Base-by-base conservation (phyloP, 1,284 basidiomycete species). In the Baeospora myosura region DNA sequence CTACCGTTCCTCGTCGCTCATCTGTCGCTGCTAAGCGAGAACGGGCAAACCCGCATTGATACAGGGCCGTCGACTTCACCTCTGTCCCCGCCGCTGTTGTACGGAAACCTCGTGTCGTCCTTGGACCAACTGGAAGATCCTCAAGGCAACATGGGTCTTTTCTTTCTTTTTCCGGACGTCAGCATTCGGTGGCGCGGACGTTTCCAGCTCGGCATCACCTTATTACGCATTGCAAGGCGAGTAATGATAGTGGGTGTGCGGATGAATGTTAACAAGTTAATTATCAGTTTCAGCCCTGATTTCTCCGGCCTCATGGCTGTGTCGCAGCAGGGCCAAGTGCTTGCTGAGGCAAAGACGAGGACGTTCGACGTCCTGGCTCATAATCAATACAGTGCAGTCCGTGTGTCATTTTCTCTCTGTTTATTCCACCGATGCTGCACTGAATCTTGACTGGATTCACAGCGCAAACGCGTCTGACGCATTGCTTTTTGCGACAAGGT, bases 101-200 rank as follows among this genome's bases (percentile, higher is more conserved):
- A 93, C 57, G 92, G 92, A 28, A 87, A 82, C 45, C 66, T 92
- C 20, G 88, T 93, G 21, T 81, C 90, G 10, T 82, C 83, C 0
- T 76, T 88, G 1, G 78, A 88, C 33, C 75, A 82, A 41, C 68
- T 91, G 54, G 75, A 82, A 48, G 84, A 92, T 56, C 69, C 81
- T 30, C 78, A 86, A 57, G 88, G 88, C 31, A 77, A 81, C 26
- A 68, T 73, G 49, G 87, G 88, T 5, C 68, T 88, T 25, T 93
- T 87, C 61, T 93, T 95, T 56, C 66, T 92, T 39, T 95, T 94
- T 56, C 83, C 91, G 5, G 92, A 95, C 59, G 85, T 90, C 50
- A 88, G 87, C 56, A 77, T 95, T 42, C 75, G 87, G 10, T 76
- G 74, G 65, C 68, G 75, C 22, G 91, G 91, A 11, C 73, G 71